Base-by-base conservation (phyloP, 495 filamentous ascomycete species). In the Xylaria palmicola region DNA sequence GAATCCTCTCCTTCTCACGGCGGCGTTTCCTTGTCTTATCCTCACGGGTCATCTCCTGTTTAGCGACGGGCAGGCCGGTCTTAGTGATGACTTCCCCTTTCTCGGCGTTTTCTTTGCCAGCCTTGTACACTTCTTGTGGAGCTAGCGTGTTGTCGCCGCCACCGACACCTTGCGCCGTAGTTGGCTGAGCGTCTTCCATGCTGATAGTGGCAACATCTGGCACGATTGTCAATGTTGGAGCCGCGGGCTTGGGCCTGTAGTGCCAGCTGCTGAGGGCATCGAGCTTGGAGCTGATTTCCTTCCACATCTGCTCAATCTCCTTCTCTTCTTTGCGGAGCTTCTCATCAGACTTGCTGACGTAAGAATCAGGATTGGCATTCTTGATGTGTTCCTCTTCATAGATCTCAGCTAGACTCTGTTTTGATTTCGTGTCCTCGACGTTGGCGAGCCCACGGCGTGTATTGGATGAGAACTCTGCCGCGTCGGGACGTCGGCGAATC, bases 161-260 rank as follows among this genome's bases (percentile, higher is more conserved):
- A 26, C 83, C 79, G n/a, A 91, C 89, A 43, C 86, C 86, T 66
- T 85, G 87, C 50, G 86, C 85, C 39, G 88, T 91, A 13, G 86
- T 85, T 6, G 94, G 94, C 62, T 94, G 88, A 10, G 92, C 94
- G 69, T 98, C 94, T 75, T 98, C 94, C 90, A 98, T 96, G 62
- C 80, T 85, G 45, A 98, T 88, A 10, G 90, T 90, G 10, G 94
- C 88, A 6, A 92, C 90, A 77, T 98, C 94, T 9, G 89, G 82
- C 17, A 97, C 88, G 50, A 97, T 88, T 17, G 90, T 92, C 57
- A 98, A 83, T 29, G 81, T 85, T 7, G 90, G 86, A 50, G 87
- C 88, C 0, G 87, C 81, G 12, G 90, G 86, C 75, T 91, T 93
- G 3, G 94, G 94, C 72, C 90, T 93, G 80, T 96, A 98, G 72